Base-by-base conservation (phyloP, 2,329 filamentous ascomycete species). In the Beauveria pseudobassiana region DNA sequence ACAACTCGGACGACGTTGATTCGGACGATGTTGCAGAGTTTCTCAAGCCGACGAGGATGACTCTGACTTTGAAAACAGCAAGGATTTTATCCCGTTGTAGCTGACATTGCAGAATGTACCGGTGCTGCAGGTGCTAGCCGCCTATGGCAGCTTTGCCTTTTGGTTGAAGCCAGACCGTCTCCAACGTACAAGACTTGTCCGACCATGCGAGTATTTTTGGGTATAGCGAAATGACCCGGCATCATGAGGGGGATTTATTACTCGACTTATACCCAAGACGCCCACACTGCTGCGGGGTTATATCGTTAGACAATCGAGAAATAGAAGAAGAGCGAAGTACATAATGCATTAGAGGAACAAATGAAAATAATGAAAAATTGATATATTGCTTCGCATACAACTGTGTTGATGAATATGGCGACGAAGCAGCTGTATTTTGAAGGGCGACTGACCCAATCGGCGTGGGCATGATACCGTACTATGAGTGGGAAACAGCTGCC, bases 1-100 rank as follows among this genome's bases (percentile, higher is more conserved):
- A 86, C 66, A 85, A 88, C 71, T 89, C 86, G 71, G 87, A 93
- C 72, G 90, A 93, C 72, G 83, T 90, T 69, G 89, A 93, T 75
- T 93, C 89, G 60, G 90, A 92, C 71, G 85, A 84, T 65, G 80
- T 87, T 63, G 86, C 87, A 69, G 86, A 88, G 72, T 86, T 87
- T 68, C 80, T 87, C 77, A 80, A 61, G 80, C 82, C 63, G 81
- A 82, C 62, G 78, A 75, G 62, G 77, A 80, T 59, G 80, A 83
- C 65, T 74, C 78, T 60, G 83, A 84, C 65, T 82, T 86, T 70
- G 77, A 80, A 62, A 77, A 81, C 67, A 78, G 83, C 67, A 80
- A 81, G 71, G 85, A 88, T 70, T 88, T 81, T 68, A 82, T 88
- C 71, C 69, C 70, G 53, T 70, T 78, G 57, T 78, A 66, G 69